Percentiles rank a stretch among this genome's conserved stretches.
These are phyloP conservation scores for Wallacemonas sp. DNA, from an alignment of 208 protist genomes.

Conservation along the genomic window DNA sequence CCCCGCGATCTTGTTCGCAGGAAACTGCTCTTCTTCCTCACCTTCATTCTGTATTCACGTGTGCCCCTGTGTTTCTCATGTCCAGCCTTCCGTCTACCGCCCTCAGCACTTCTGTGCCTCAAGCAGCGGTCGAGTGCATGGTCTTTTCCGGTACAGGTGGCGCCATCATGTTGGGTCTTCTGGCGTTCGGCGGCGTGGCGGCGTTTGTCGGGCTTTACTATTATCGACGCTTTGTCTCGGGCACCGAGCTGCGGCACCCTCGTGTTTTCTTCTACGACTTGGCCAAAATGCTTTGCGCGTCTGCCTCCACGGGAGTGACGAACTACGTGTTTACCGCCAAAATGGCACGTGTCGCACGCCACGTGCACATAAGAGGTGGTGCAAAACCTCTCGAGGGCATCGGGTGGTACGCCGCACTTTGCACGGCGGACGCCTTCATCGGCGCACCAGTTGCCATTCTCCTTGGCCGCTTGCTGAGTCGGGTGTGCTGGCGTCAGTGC, in stretches of 20 bases:
- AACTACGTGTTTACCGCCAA: slow-evolving; percentile 46
- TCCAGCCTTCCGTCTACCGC: too few relatives aligned
- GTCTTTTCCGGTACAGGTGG: slow-evolving; percentile 40
- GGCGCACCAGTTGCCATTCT: slow-evolving; percentile 29
- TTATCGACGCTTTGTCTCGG: slow-evolving; percentile 13
- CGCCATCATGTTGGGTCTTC: slow-evolving; percentile 24
- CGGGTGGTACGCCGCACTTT: slow-evolving; percentile 48
- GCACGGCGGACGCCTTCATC: slow-evolving; percentile 29
- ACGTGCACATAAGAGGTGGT: slow-evolving; percentile 19
- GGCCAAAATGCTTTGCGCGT: slow-evolving; percentile 30
- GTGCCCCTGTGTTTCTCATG: too few relatives aligned
- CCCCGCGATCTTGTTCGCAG: too few relatives aligned
- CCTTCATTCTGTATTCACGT: too few relatives aligned
- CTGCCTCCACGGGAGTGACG: slow-evolving; percentile 16
- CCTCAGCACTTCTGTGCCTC: too few relatives aligned
- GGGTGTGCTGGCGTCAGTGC: slow-evolving; percentile 3
- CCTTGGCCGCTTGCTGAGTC: slow-evolving; percentile 26
- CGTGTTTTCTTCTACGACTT: slow-evolving; percentile 38
- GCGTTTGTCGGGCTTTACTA: slow-evolving; percentile 26
- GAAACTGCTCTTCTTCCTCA: too few relatives aligned
- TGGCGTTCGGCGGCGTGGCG: slow-evolving; percentile 17
- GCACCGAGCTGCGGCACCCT: slow-evolving; percentile 27
- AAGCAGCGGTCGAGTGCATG: slow-evolving; percentile 26
- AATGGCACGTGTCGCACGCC: slow-evolving; percentile 15
- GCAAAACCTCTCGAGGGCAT: slow-evolving; percentile 40